A percentile compares a stretch with the other conserved stretches of the same genome.
phyloP scores from a whole-genome alignment of 352 stramenopile genomes.

The Hyaloperonospora brassicae region DNA sequence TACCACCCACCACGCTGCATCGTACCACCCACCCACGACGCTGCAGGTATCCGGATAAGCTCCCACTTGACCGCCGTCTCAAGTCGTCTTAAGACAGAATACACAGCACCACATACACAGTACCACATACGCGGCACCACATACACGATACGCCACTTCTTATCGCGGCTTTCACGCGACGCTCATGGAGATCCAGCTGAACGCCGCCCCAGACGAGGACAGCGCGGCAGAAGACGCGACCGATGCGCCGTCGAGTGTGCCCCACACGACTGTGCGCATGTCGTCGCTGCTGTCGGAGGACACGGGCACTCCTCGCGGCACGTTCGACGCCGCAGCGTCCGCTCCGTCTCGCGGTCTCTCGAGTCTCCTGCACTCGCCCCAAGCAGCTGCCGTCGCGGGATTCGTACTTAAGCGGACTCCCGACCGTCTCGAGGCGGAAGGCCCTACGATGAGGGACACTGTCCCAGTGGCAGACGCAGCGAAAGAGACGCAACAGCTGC shows the following conservation, averaged over 20 bases:
- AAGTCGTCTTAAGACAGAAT: too few species aligned
- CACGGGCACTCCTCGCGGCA: slow-evolving; percentile 10
- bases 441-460: slow-evolving; percentile 7
- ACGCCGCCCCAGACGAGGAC: slow-evolving; percentile 26
- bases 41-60: too few species aligned
- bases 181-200: slow-evolving; percentile 46
- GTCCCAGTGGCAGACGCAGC: slow-evolving; percentile 14
- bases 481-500: background rate
- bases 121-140: too few species aligned
- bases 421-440: slow-evolving; percentile 6
- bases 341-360: slow-evolving; percentile 28
- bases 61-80: too few species aligned
- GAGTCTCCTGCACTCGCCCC: slow-evolving; percentile 58
- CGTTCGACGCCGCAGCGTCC: background rate
- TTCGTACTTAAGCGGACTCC: slow-evolving; percentile 11
- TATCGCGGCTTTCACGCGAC: background rate
- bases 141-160: too few species aligned
- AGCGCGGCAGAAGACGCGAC: slow-evolving; percentile 8
- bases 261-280: slow-evolving; percentile 21
- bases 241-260: slow-evolving; percentile 2
- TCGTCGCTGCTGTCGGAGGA: slow-evolving; percentile 44
- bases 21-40: too few species aligned
- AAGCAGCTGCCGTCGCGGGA: slow-evolving; percentile 19
- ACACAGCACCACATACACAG: too few species aligned
- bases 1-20: too few species aligned